phyloP scores from a whole-genome alignment of 768 basidiomycete species.

The Neoboletus brunneissimus region DNA sequence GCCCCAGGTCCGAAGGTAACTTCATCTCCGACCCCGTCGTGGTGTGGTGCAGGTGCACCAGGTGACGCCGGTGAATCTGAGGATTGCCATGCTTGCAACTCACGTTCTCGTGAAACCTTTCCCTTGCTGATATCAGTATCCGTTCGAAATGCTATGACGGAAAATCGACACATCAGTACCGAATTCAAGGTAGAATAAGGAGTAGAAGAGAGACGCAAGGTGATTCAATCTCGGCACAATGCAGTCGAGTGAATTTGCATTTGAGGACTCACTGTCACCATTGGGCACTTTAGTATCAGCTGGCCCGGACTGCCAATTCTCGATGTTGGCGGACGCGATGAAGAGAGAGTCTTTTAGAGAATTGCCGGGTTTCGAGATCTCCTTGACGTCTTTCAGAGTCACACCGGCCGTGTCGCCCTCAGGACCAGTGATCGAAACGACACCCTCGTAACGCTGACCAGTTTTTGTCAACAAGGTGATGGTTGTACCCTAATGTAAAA shows the following conservation, averaged over 20 bases:
- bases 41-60: constrained; percentile 23
- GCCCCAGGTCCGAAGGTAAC: constrained; percentile 63
- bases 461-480: constrained; percentile 75
- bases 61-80: constrained; percentile 33
- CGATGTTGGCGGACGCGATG: constrained; percentile 70
- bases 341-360: constrained; percentile 71
- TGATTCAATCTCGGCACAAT: neutral
- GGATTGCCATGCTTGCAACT: constrained; percentile 77
- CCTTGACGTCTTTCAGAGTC: constrained; percentile 75
- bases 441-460: constrained; percentile 70
- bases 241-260: neutral
- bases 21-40: constrained; percentile 51
- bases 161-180: constrained; percentile 15
- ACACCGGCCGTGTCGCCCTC: constrained; percentile 74
- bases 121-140: constrained; percentile 75
- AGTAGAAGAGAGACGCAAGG: neutral
- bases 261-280: constrained; percentile 59
- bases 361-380: constrained; percentile 61
- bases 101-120: constrained; percentile 58
- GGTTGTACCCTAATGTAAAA: constrained; percentile 64
- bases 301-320: constrained; percentile 69
- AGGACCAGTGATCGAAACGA: constrained; percentile 53
- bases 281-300: constrained; percentile 67
- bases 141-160: constrained; percentile 67
- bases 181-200: neutral